Base-by-base conservation (phyloP, 2,329 filamentous ascomycete genomes). In the Chaetomium sp. region DNA sequence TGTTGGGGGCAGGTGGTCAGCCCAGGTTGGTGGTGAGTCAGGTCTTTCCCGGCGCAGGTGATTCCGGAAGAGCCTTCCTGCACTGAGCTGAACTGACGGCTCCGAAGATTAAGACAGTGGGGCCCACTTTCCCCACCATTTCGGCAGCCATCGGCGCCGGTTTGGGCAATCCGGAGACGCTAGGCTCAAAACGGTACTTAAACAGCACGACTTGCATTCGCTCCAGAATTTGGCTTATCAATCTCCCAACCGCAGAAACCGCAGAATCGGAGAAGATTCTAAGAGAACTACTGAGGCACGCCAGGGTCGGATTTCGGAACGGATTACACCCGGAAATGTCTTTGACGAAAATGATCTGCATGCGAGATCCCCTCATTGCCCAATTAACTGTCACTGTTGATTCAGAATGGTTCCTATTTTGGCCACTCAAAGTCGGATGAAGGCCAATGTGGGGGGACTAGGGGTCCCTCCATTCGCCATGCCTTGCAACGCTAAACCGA, bases 111-210 rank as follows among this genome's bases (percentile, higher is more conserved):
- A n/a, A 47, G 45, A 9, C 19, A 47, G 19, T 53, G 33, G 53
- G 29, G 19, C 16, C 38, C 38, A 21, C 53, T 45, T 60, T 51
- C 35, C 16, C 47, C 45, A 23, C 45, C 23, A 1, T 23, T 19
- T 50, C 58, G 49, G 49, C 23, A 45, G 45, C 1, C 59, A 33
- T 23, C 50, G 29, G 49, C 12, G 4, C 33, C 9, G 31, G 47
- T 6, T 54, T 7, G 19, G 27, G 27, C 51, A 9, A 1, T 16
- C n/a, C 45, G 27, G 27, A n/a, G 4, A 31, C 57, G 50, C 66
- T 67, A 70, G 47, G 25, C 67, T 60, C 16, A 54, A 69, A 64
- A 10, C 12, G 64, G 68, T 19, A 67, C 16, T 54, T 63, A 63
- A 66, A 63, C 4, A 8, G 47, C 68, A 69, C 7, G 5, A 3